These are phyloP conservation scores for Globisporangium nagaii DNA, from an alignment of 352 stramenopile species.

Conservation along the genomic window DNA sequence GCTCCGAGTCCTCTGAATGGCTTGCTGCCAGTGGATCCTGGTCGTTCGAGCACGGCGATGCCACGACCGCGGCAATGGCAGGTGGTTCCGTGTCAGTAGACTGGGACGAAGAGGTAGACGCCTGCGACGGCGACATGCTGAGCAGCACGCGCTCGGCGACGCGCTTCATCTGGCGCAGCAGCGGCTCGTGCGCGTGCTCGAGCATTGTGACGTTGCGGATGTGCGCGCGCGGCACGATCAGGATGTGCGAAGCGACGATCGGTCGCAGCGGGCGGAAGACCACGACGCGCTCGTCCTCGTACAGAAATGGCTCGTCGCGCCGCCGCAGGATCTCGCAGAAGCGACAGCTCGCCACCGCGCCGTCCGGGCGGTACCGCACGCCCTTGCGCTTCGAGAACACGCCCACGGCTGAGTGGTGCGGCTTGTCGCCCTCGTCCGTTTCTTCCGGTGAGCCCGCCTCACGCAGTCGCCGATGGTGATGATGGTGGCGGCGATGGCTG, in stretches of 20 bases:
- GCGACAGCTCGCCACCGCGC: slow-evolving; percentile 55
- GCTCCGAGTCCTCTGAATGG: neutral
- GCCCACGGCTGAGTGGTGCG: slow-evolving; percentile 11
- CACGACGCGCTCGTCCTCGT: slow-evolving; percentile 69
- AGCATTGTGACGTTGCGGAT: slow-evolving; percentile 78
- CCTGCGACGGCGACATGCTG: neutral
- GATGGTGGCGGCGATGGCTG: neutral
- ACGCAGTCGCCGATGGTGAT: neutral
- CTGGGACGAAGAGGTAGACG: neutral
- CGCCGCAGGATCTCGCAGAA: slow-evolving; percentile 76
- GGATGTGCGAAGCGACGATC: slow-evolving; percentile 63
- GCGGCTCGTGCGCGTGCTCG: slow-evolving; percentile 31
- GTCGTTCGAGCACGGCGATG: neutral
- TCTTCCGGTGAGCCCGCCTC: too few species aligned
- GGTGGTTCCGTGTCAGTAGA: too few species aligned
- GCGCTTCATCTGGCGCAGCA: slow-evolving; percentile 58
- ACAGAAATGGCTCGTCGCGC: slow-evolving; percentile 60
- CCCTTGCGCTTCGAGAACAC: slow-evolving; percentile 65
- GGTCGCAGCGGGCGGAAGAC: slow-evolving; percentile 75
- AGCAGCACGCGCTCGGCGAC: slow-evolving; percentile 49
- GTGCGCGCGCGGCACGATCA: slow-evolving; percentile 76
- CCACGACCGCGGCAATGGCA: too few species aligned
- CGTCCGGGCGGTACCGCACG: slow-evolving; percentile 59
- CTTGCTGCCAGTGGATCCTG: neutral
- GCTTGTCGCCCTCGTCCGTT: too few species aligned